Percentiles rank a stretch among this genome's conserved stretches.
Evolutionary conservation across 345 rosid species (phyloP).

Genomic region (Cardamine resedifolia): DNA sequence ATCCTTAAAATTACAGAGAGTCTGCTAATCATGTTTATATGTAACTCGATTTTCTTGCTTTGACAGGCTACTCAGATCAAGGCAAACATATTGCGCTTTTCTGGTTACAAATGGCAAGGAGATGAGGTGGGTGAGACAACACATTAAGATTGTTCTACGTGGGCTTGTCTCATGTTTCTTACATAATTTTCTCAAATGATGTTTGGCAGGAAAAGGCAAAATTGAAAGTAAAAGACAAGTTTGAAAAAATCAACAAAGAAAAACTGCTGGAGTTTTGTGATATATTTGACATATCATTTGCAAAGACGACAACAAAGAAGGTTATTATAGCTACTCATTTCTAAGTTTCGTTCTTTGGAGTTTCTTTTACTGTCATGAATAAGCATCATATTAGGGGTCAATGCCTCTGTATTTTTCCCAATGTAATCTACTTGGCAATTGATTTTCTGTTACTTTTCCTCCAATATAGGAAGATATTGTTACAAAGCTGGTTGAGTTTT

Average conservation of each 20-base stretch:
- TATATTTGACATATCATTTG: constrained; percentile 66
- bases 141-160: not conserved
- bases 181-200: not conserved
- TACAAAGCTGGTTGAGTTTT: constrained; percentile 63
- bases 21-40: constrained; percentile 18
- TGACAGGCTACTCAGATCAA: constrained; percentile 84
- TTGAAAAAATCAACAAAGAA: constrained; percentile 87
- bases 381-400: not conserved
- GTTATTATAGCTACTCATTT: constrained; percentile 36
- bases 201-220: constrained; percentile 74
- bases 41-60: constrained; percentile 34
- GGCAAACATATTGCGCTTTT: constrained; percentile 76
- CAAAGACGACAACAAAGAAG: constrained; percentile 72
- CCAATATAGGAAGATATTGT: constrained; percentile 75
- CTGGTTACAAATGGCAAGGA: constrained; percentile 91
- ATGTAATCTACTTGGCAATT: constrained; percentile 12
- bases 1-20: not conserved
- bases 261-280: constrained; percentile 82
- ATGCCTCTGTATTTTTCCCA: constrained; percentile 2
- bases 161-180: not conserved
- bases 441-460: constrained; percentile 20
- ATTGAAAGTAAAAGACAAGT: constrained; percentile 69
- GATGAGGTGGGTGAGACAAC: constrained; percentile 59
- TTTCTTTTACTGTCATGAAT: not conserved
- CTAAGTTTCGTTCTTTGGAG: not conserved